These are phyloP conservation scores for Heliosperma pusillum DNA, from an alignment of 148 eudicot genomes.

Conservation along the genomic window DNA sequence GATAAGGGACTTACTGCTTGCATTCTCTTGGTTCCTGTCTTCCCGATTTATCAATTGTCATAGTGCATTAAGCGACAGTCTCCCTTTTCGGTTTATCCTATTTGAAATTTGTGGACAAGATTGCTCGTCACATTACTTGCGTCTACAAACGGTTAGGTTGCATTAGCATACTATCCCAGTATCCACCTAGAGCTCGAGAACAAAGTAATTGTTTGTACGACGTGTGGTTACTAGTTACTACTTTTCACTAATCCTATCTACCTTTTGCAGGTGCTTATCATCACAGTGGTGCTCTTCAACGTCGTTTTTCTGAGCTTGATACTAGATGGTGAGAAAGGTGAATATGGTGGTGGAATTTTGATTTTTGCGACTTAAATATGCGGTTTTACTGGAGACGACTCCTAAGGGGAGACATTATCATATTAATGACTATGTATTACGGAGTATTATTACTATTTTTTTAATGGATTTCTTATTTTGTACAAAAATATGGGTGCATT, in stretches of 20 bases:
- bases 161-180: too few relatives aligned
- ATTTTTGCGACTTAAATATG: neutral
- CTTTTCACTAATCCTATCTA: neutral
- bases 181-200: too few relatives aligned
- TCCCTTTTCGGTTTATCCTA: neutral
- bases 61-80: neutral
- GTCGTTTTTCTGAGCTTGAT: neutral
- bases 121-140: neutral
- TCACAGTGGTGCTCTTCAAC: neutral
- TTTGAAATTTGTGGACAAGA: neutral
- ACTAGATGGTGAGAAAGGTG: neutral
- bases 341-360: neutral
- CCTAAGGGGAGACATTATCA: neutral
- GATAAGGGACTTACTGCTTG: neutral
- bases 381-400: neutral
- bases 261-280: neutral
- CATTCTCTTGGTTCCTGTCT: neutral
- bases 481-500: neutral
- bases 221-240: neutral
- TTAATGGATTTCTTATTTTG: neutral
- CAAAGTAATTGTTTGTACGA: neutral
- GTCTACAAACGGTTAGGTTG: neutral
- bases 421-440: neutral
- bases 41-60: neutral
- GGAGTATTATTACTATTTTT: too few relatives aligned